Evolutionary conservation across 179 eudicot species (phyloP), one percentile per base, ranked within the genome.

Genomic region (Gypsophila paniculata): DNA sequence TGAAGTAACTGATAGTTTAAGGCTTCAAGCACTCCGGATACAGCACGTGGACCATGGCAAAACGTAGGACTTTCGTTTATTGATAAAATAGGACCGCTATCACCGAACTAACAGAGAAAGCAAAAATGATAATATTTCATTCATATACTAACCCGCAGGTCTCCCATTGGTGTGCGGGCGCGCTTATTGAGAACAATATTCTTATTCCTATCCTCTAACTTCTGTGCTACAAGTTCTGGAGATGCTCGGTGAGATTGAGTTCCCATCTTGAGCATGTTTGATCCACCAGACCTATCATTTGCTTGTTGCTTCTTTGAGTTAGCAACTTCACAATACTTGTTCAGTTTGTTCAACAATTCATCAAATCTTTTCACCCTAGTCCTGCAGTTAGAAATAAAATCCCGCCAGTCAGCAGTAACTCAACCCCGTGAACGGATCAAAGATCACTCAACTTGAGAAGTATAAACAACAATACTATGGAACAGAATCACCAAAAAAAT

Each of bases 91-190:
- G 15, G 48, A 64, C 57, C 21, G 36, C 42, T 13, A 68, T 38
- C 9, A 19, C 13, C 13, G 29, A 61, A 34, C 34, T 46, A 17
- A 13, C 26, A 38, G 63, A 53, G 48, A 55, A 34, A 29, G 34
- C 46, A 42, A 71, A 4, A 62, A 32, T 55, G 54, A 60, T 39
- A 26, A 57, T 10, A 12, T 61, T 21, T 34, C 52, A 38, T 26
- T 65, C 5, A 26, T 34, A 39, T 64, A 82, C 91, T 72, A 74
- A 93, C 98, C 98, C 87, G 93, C 74, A 83, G 61, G 74, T 93
- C 97, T 67, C 88, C 88, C 69, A 90, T 75, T 65, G 97, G 90
- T 65, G 98, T 89, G 64, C 98, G 91, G 44, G 83, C 83, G 62
- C 98, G 96, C 85, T 87, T 93, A 81, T 88, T 91, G 29, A 74